A percentile compares a stretch with the other conserved stretches of the same genome.
phyloP scores from a whole-genome alignment of 148 eudicot genomes.

The Persicaria maculosa region DNA sequence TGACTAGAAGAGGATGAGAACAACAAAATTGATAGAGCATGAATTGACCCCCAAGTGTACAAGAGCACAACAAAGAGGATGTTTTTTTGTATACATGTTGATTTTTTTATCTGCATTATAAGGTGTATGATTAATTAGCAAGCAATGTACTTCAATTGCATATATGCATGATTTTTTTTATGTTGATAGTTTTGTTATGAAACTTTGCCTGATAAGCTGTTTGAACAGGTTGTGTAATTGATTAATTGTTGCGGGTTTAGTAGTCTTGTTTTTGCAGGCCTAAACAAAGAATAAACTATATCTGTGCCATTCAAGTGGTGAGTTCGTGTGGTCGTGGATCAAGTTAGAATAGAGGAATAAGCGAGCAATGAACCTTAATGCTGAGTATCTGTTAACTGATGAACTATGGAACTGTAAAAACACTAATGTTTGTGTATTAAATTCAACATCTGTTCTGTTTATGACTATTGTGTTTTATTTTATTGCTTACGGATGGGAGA shows the following conservation, averaged over 20 bases:
- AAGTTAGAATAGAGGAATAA: neutral
- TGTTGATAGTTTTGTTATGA: neutral
- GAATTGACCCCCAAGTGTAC: conserved; percentile 1
- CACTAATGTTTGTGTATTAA: neutral
- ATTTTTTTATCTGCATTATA: conserved; percentile 6
- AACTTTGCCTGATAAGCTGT: neutral
- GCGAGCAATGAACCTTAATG: too few species aligned
- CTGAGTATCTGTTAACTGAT: too few species aligned
- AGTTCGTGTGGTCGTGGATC: neutral
- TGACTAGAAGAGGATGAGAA: conserved; percentile 30
- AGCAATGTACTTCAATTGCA: conserved; percentile 6
- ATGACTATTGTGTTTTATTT: neutral
- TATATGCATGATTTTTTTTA: neutral
- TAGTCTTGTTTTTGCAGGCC: neutral
- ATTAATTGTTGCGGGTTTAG: neutral
- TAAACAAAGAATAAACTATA: neutral
- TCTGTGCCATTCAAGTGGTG: neutral
- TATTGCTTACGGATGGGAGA: neutral
- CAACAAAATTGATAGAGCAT: neutral
- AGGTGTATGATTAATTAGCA: neutral
- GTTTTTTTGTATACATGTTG: conserved; percentile 4
- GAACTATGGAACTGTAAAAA: too few species aligned
- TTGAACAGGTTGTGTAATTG: neutral
- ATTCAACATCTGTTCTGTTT: neutral
- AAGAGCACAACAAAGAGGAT: neutral